Conservation (phyloP, 192 early-diverging fungal genomes). For the Backusella westeae region DNA sequence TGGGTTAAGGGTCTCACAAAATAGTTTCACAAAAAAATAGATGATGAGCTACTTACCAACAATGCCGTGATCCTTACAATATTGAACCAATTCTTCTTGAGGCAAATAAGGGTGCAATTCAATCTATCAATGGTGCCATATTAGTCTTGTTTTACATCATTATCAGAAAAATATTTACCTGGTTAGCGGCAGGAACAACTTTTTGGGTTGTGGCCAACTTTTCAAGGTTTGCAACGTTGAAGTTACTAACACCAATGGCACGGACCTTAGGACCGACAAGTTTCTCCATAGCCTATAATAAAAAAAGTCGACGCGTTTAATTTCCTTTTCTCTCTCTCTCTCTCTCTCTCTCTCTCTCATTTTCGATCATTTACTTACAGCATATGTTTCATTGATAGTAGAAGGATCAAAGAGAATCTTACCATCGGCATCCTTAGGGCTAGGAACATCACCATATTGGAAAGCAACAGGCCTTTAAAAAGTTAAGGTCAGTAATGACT, state of each 20-base stretch:
- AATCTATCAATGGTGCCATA: conserved; percentile 51
- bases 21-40: not conserved
- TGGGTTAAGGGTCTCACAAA: not conserved
- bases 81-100: conserved; percentile 55
- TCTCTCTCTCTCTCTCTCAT: not conserved
- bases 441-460: not conserved
- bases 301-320: not conserved
- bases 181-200: conserved; percentile 50
- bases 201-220: conserved; percentile 17
- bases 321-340: no score
- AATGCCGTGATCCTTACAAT: conserved; percentile 53
- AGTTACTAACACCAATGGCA: conserved; percentile 64
- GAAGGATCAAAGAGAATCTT: conserved; percentile 27
- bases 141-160: not conserved
- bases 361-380: conserved; percentile 10
- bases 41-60: conserved; percentile 49
- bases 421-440: conserved; percentile 19
- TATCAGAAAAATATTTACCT: conserved; percentile 27
- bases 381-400: conserved; percentile 50
- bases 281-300: conserved; percentile 28
- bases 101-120: conserved; percentile 14
- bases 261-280: conserved; percentile 43
- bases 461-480: conserved; percentile 20
- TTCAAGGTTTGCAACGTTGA: conserved; percentile 36
- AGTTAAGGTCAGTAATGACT: not conserved